phyloP scores from a whole-genome alignment of 257 asterid species.

The Plectranthus barbatus region DNA sequence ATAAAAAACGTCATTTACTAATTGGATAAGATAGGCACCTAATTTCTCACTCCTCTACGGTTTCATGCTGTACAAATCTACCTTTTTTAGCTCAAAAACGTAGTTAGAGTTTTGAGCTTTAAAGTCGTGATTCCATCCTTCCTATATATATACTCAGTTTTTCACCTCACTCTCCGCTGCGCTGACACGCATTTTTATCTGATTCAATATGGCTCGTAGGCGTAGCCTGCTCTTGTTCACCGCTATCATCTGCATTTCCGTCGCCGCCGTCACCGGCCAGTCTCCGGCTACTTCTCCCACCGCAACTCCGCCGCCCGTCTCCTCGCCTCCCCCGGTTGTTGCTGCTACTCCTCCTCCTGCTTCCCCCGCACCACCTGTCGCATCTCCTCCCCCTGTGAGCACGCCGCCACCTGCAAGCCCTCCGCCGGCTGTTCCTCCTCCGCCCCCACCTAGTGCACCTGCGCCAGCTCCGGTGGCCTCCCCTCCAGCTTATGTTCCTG shows the following conservation, averaged over 20 bases:
- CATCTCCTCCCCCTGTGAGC: slow-evolving; percentile 38
- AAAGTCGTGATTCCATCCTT: not conserved
- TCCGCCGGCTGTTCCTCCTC: slow-evolving; percentile 38
- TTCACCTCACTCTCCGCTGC: not conserved
- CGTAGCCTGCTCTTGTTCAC: slow-evolving; percentile 9
- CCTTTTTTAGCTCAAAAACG: slow-evolving; percentile 10
- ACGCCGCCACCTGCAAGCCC: slow-evolving; percentile 34
- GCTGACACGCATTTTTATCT: not conserved
- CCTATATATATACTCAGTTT: slow-evolving; percentile 28
- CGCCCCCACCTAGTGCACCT: slow-evolving; percentile 53
- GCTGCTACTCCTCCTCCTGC: slow-evolving; percentile 29
- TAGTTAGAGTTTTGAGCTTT: not conserved
- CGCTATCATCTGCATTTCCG: slow-evolving; percentile 43
- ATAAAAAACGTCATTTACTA: too few relatives aligned
- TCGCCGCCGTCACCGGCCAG: slow-evolving; percentile 52
- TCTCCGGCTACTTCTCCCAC: slow-evolving; percentile 51
- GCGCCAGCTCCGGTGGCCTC: slow-evolving; percentile 39
- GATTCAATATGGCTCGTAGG: slow-evolving; percentile 44
- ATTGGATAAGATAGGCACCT: not conserved
- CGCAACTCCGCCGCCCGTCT: slow-evolving; percentile 27
- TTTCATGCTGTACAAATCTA: slow-evolving; percentile 2
- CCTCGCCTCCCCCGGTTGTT: slow-evolving; percentile 1
- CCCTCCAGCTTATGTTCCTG: slow-evolving; percentile 37
- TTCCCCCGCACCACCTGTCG: slow-evolving; percentile 18
- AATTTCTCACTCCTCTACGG: slow-evolving; percentile 15